These are phyloP conservation scores for Candida silvatica DNA, from an alignment of 805 yeast species.

Conservation along the genomic window DNA sequence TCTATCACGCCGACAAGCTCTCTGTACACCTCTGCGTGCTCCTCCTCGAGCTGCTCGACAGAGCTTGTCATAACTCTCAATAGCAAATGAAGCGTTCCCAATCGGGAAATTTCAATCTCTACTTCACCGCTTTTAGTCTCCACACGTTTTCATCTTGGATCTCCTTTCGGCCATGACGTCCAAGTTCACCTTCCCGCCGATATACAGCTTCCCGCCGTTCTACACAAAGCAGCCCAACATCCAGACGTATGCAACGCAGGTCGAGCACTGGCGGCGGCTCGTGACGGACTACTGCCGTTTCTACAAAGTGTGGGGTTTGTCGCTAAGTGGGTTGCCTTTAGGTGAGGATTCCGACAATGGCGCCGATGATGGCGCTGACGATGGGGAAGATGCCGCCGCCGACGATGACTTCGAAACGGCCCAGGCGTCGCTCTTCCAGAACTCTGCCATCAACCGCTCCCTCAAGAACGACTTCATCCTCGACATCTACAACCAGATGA, in stretches of 20 bases:
- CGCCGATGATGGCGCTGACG: constrained; percentile 17
- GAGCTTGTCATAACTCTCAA: too few species aligned
- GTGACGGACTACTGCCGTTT: constrained; percentile 52
- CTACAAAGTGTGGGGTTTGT: constrained; percentile 47
- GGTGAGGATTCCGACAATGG: constrained; percentile 16
- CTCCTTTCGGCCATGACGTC: not conserved
- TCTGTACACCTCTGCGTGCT: constrained; percentile 25
- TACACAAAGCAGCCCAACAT: constrained; percentile 85
- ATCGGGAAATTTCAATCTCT: too few species aligned
- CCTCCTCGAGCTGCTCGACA: constrained; percentile 11
- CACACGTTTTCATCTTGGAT: not conserved
- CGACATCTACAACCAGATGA: constrained; percentile 51
- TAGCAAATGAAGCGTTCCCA: too few species aligned
- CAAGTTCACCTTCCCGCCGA: constrained; percentile 34
- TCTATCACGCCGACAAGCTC: constrained; percentile 26
- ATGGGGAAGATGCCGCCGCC: too few species aligned
- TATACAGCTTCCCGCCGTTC: constrained; percentile 80
- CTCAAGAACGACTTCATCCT: constrained; percentile 46
- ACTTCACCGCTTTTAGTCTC: not conserved
- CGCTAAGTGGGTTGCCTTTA: constrained; percentile 26
- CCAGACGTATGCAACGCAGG: constrained; percentile 68
- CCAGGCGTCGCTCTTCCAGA: constrained; percentile 34
- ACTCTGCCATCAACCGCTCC: constrained; percentile 40
- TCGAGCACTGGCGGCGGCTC: constrained; percentile 67
- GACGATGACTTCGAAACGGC: constrained; percentile 7